A percentile compares a stretch with the other conserved stretches of the same genome.
These are phyloP conservation scores for Starmera stellimalicola DNA, from an alignment of 1,139 yeast genomes.

Conservation along the genomic window DNA sequence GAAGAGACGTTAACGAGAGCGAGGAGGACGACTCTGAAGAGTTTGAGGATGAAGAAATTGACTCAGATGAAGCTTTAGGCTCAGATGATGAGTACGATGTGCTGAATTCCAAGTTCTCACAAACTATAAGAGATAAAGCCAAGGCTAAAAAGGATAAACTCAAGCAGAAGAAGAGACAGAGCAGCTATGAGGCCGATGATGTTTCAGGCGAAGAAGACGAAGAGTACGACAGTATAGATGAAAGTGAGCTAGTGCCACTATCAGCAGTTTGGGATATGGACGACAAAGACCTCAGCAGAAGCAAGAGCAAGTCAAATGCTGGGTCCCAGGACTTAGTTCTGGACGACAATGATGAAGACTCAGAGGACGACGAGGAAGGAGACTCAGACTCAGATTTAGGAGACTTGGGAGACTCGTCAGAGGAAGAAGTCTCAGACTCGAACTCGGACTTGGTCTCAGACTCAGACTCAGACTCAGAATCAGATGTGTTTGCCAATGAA, in stretches of 20 bases:
- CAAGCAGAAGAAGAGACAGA: slow-evolving; percentile 25
- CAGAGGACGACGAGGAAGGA: slow-evolving; percentile 15
- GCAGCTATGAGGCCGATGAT: slow-evolving; percentile 28
- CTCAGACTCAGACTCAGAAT: slow-evolving; percentile 16
- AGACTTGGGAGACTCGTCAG: slow-evolving; percentile 19
- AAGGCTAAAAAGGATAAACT: too few species aligned
- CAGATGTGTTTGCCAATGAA: slow-evolving; percentile 22
- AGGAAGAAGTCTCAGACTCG: slow-evolving; percentile 21
- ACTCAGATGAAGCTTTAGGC: slow-evolving; percentile 70
- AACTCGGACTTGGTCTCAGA: slow-evolving; percentile 20
- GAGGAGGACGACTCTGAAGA: slow-evolving; percentile 27
- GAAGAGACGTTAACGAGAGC: slow-evolving; percentile 6
- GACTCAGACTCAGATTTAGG: slow-evolving; percentile 7
- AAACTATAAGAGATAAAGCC: slow-evolving; percentile 49
- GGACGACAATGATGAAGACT: slow-evolving; percentile 24
- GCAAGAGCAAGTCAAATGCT: slow-evolving; percentile 17
- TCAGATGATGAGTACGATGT: slow-evolving; percentile 70
- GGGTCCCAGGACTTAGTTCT: slow-evolving; percentile 32
- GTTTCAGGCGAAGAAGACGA: too few species aligned
- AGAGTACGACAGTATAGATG: slow-evolving; percentile 50
- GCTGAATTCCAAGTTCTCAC: slow-evolving; percentile 57
- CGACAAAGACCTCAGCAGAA: slow-evolving; percentile 35
- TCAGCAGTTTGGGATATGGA: slow-evolving; percentile 89
- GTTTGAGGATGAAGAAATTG: slow-evolving; percentile 61
- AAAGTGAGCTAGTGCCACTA: slow-evolving; percentile 60